Percentiles rank a stretch among this genome's conserved stretches.
Evolutionary conservation across 805 yeast genomes (phyloP).

Genomic region (Lipomyces sp.): DNA sequence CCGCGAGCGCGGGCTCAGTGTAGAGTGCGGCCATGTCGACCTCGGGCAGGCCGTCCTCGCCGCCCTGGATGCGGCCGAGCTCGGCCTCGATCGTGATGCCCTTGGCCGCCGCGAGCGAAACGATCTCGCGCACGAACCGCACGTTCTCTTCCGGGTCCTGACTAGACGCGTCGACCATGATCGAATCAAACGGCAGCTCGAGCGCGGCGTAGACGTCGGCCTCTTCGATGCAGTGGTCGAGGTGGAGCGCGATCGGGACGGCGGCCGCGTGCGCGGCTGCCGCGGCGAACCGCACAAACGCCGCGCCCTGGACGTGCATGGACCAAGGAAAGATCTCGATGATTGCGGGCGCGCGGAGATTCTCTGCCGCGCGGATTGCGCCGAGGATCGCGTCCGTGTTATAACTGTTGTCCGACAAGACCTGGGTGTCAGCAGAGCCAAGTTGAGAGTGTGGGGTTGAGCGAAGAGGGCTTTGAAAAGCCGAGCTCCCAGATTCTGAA

Average conservation of each 20-base stretch:
- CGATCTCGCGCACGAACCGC: slow-evolving; percentile 34
- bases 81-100: slow-evolving; percentile 41
- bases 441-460: no score
- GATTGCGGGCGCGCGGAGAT: slow-evolving; percentile 36
- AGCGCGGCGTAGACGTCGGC: slow-evolving; percentile 37
- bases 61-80: slow-evolving; percentile 42
- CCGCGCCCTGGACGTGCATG: slow-evolving; percentile 35
- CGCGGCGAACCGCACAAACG: slow-evolving; percentile 34
- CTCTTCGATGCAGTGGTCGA: slow-evolving; percentile 39
- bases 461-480: no score
- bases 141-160: slow-evolving; percentile 39
- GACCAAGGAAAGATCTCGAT: slow-evolving; percentile 42
- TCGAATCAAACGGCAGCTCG: slow-evolving; percentile 40
- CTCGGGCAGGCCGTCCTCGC: slow-evolving; percentile 40
- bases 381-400: slow-evolving; percentile 38
- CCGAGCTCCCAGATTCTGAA: no score
- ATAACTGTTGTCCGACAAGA: no score
- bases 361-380: slow-evolving; percentile 40
- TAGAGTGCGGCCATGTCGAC: slow-evolving; percentile 35
- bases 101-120: slow-evolving; percentile 33
- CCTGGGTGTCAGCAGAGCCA: no score
- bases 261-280: slow-evolving; percentile 34
- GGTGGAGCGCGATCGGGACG: slow-evolving; percentile 40
- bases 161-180: slow-evolving; percentile 42
- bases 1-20: slow-evolving; percentile 38